Percentiles rank a stretch among this genome's conserved stretches.
Conservation (phyloP, 2,329 filamentous ascomycete genomes). For the Colletotrichum costaricense region DNA sequence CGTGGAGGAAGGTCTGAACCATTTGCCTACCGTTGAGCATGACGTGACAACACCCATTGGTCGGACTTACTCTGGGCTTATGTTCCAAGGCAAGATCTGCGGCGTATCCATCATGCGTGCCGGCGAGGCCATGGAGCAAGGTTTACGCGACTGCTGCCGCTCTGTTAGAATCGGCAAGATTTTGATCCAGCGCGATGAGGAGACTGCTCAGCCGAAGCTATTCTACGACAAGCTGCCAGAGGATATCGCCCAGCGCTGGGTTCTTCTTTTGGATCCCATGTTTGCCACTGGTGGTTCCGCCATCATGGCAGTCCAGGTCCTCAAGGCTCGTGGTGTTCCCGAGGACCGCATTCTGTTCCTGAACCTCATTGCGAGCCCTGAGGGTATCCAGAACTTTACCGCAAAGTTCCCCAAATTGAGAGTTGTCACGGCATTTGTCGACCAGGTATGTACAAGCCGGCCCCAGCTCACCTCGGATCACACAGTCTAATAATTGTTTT, state of each 20-base stretch:
- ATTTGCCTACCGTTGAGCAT: constrained; percentile 90
- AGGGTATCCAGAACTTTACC: constrained; percentile 90
- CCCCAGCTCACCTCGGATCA: background rate
- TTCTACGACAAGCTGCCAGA: constrained; percentile 98
- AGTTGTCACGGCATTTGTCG: constrained; percentile 95
- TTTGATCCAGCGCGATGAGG: constrained; percentile 95
- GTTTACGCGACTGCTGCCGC: constrained; percentile 93
- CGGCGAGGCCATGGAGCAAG: constrained; percentile 98
- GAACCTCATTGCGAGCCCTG: constrained; percentile 96
- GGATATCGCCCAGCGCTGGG: constrained; percentile 94
- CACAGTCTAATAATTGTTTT: background rate
- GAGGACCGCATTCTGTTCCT: constrained; percentile 96
- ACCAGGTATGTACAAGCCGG: constrained; percentile 65
- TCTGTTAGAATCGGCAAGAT: constrained; percentile 99
- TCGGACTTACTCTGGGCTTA: constrained; percentile 87
- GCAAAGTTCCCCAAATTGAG: constrained; percentile 88
- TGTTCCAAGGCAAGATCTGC: constrained; percentile 98
- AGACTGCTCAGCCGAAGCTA: constrained; percentile 89
- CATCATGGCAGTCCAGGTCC: constrained; percentile 94
- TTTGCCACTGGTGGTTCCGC: constrained; percentile 97
- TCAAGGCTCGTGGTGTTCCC: constrained; percentile 89
- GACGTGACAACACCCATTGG: constrained; percentile 92
- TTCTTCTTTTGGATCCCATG: constrained; percentile 97
- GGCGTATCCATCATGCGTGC: constrained; percentile 99
- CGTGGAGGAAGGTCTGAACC: constrained; percentile 97